Conservation (phyloP, 2,329 filamentous ascomycete genomes). For the Colletotrichum sp. region DNA sequence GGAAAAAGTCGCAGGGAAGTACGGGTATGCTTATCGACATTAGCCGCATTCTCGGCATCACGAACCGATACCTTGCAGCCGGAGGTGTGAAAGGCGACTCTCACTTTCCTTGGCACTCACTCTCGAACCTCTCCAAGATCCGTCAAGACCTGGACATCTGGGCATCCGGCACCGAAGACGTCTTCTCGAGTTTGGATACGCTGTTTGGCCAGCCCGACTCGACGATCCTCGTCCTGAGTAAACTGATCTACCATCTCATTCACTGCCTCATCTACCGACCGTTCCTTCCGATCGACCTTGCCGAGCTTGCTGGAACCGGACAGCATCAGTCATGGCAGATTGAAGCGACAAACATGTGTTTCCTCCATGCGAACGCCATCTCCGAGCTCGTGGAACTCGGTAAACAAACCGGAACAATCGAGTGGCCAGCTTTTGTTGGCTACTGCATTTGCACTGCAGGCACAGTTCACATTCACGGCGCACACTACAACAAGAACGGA, state of each 20-base stretch:
- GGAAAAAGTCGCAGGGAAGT: slow-evolving; percentile 76
- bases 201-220: slow-evolving; percentile 82
- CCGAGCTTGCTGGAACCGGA: slow-evolving; percentile 78
- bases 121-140: slow-evolving; percentile 86
- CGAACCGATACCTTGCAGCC: slow-evolving; percentile 82
- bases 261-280: slow-evolving; percentile 88
- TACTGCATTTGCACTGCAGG: slow-evolving; percentile 88
- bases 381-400: slow-evolving; percentile 83
- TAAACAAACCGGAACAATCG: slow-evolving; percentile 73
- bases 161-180: slow-evolving; percentile 81
- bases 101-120: slow-evolving; percentile 88
- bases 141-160: slow-evolving; percentile 84
- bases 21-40: slow-evolving; percentile 86
- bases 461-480: slow-evolving; percentile 86
- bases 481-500: slow-evolving; percentile 71
- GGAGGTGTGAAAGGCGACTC: slow-evolving; percentile 89
- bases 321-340: slow-evolving; percentile 95
- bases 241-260: slow-evolving; percentile 85
- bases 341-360: slow-evolving; percentile 87
- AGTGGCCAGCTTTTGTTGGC: slow-evolving; percentile 87
- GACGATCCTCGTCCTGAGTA: slow-evolving; percentile 80
- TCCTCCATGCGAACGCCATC: slow-evolving; percentile 85
- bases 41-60: slow-evolving; percentile 79
- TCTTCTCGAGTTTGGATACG: slow-evolving; percentile 76
- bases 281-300: slow-evolving; percentile 83